Base-by-base conservation (phyloP, 495 filamentous ascomycete species). In the Penicillium simplicissimum region DNA sequence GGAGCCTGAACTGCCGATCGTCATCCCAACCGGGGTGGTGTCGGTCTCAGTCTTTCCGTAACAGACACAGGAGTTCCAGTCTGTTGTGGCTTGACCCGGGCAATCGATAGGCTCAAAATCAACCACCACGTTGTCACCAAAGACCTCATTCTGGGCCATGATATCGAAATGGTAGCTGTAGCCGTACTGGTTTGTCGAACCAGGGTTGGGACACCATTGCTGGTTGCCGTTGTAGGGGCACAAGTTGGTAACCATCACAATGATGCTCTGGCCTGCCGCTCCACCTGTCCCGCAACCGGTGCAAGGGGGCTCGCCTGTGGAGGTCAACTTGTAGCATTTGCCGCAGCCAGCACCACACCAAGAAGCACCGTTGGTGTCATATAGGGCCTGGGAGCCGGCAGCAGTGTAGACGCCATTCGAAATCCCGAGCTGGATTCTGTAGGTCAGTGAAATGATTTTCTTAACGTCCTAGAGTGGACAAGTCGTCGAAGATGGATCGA, bases 131-230 rank as follows among this genome's bases (percentile, higher is more conserved):
- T 78, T 78, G 52, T 78, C 74, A 15, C 74, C 75, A 52, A 76
- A 72, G 0, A 76, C 52, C 40, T 67, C 54, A 34, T 57, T 70
- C 62, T 75, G 56, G 28, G 71, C 74, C 73, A 76, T 78, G 60
- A 78, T 76, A 52, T 78, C 76, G 58, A 78, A 78, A 54, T 78
- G 76, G 45, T 76, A 76, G 37, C 62, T 65, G 59, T 74, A 78
- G 5, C 75, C 75, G 58, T 78, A 78, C 54, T 72, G 65, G 57
- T 78, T 78, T 0, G 47, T 71, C 6, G 61, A 60, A 11, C 73
- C 73, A 8, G 58, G 40, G 1, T 38, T 43, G 3, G 74, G 71
- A 51, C 76, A 78, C 76, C 76, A 78, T 58, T 74, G 64, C 28
- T 58, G 64, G 52, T 78, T 78, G n/a, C 76, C 75, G 47, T 71